These are phyloP conservation scores for Dactylellina sp. DNA, from an alignment of 2,329 filamentous ascomycete genomes.

Conservation along the genomic window DNA sequence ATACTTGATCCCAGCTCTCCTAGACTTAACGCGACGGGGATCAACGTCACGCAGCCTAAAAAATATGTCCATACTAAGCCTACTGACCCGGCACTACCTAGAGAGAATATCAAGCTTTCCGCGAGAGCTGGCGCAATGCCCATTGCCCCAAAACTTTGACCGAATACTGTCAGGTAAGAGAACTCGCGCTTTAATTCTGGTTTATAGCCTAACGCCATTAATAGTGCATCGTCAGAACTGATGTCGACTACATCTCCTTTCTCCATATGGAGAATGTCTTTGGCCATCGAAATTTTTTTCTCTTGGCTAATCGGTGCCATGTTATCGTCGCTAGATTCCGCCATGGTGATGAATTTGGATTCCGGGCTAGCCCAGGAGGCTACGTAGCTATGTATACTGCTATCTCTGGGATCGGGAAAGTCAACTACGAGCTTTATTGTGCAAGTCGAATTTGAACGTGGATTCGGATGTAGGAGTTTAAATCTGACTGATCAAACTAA, in stretches of 20 bases:
- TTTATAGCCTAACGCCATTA: slow-evolving; percentile 61
- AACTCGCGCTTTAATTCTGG: slow-evolving; percentile 62
- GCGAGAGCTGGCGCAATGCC: slow-evolving; percentile 62
- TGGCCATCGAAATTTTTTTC: neutral
- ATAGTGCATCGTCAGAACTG: slow-evolving; percentile 60
- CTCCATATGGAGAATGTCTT: slow-evolving; percentile 5
- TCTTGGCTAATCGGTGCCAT: neutral
- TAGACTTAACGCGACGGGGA: slow-evolving; percentile 61
- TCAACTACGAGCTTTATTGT: too few relatives aligned
- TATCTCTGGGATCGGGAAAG: too few relatives aligned
- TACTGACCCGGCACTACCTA: slow-evolving; percentile 61
- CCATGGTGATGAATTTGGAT: neutral
- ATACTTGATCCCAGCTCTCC: slow-evolving; percentile 62
- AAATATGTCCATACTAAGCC: slow-evolving; percentile 62
- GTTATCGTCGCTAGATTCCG: neutral
- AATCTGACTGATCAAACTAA: too few relatives aligned
- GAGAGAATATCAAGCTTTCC: slow-evolving; percentile 61
- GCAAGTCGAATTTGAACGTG: too few relatives aligned
- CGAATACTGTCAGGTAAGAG: slow-evolving; percentile 61
- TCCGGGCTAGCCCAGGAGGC: too few relatives aligned
- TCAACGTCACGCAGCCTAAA: slow-evolving; percentile 61
- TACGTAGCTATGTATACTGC: too few relatives aligned
- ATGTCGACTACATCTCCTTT: slow-evolving; percentile 19
- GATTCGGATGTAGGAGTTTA: too few relatives aligned
- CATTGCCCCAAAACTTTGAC: slow-evolving; percentile 62